These are phyloP conservation scores for Crucihimalaya himalaica DNA, from an alignment of 345 rosid genomes.

Conservation along the genomic window DNA sequence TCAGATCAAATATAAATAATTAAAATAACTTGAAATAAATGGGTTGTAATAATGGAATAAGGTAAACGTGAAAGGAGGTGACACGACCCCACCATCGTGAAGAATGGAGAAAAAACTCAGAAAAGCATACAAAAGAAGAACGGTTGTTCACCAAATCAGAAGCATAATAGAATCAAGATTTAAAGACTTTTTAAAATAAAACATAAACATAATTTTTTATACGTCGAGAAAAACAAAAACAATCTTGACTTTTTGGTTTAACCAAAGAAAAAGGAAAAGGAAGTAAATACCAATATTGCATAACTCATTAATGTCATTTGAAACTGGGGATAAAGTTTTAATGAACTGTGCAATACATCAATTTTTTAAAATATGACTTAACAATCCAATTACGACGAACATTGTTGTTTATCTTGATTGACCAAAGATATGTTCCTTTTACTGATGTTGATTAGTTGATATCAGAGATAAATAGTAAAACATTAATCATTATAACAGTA, in stretches of 20 bases:
- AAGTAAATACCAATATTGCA: constrained; percentile 7
- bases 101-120: constrained; percentile 34
- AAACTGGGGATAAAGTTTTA: neutral
- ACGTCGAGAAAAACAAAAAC: neutral
- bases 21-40: constrained; percentile 18
- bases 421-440: neutral
- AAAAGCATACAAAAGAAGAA: constrained; percentile 44
- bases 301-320: constrained; percentile 1
- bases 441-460: neutral
- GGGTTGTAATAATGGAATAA: constrained; percentile 17
- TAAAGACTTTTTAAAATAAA: neutral
- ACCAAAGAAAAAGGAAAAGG: neutral
- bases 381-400: neutral
- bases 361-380: neutral
- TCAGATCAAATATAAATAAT: constrained; percentile 2
- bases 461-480: neutral
- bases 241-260: constrained; percentile 26
- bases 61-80: constrained; percentile 26
- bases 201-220: neutral
- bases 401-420: neutral
- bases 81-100: constrained; percentile 45
- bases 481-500: neutral
- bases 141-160: constrained; percentile 47
- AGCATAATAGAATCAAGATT: neutral
- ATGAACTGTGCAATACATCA: constrained; percentile 8